A percentile compares a stretch with the other conserved stretches of the same genome.
These are phyloP conservation scores for Hyaloscypha bicolor DNA, from an alignment of 495 filamentous ascomycete genomes.

Conservation along the genomic window DNA sequence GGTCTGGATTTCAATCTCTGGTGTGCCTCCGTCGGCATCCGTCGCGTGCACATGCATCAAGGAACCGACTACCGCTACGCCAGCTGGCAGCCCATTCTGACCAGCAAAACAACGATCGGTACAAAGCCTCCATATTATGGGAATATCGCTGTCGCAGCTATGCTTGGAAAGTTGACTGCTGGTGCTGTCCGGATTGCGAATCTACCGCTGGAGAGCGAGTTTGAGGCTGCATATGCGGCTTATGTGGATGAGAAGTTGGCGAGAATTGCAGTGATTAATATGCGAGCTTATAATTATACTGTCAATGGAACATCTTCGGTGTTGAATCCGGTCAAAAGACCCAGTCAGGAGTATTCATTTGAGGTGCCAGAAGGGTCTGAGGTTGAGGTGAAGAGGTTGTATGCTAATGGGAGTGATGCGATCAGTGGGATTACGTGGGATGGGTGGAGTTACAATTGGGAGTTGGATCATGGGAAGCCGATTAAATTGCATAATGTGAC, in stretches of 20 bases:
- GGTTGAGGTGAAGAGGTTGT: conserved; percentile 47
- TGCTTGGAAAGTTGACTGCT: conserved; percentile 47
- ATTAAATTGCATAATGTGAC: conserved; percentile 60
- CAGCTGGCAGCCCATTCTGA: conserved; percentile 62
- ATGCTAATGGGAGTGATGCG: conserved; percentile 66
- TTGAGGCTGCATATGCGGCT: conserved; percentile 60
- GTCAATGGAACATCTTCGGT: conserved; percentile 39
- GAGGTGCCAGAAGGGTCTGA: conserved; percentile 7
- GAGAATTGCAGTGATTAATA: conserved; percentile 59
- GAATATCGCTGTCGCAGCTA: conserved; percentile 59
- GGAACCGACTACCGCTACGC: conserved; percentile 63
- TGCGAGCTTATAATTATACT: conserved; percentile 63
- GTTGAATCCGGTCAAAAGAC: conserved; percentile 34
- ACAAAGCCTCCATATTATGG: conserved; percentile 72
- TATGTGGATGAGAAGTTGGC: conserved; percentile 50
- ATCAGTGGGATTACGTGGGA: conserved; percentile 64
- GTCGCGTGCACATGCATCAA: conserved; percentile 66
- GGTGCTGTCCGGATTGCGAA: conserved; percentile 41
- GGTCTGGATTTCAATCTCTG: conserved; percentile 66
- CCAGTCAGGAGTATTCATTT: conserved; percentile 49
- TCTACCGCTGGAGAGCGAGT: conserved; percentile 45
- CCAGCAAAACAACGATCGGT: conserved; percentile 52
- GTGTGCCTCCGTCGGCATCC: conserved; percentile 58
- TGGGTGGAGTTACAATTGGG: conserved; percentile 65
- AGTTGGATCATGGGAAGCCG: conserved; percentile 56